Evolutionary conservation across 2,329 filamentous ascomycete genomes (phyloP).

Genomic region (Trichoderma sp.): DNA sequence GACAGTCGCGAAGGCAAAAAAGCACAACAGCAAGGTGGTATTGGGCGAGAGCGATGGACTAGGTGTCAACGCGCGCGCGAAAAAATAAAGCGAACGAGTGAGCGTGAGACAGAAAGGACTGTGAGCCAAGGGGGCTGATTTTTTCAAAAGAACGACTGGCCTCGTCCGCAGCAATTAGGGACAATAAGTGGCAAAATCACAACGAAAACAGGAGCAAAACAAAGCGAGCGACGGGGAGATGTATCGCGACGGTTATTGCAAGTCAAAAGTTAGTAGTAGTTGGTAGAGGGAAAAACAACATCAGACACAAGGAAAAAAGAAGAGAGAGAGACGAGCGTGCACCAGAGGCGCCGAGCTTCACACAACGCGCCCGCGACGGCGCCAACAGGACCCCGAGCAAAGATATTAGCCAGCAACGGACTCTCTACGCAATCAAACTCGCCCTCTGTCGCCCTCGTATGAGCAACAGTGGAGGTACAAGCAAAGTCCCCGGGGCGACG

Average conservation of each 20-base stretch:
- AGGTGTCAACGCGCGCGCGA: background rate
- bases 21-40: background rate
- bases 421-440: background rate
- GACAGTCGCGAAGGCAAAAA: slow-evolving; percentile 1
- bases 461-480: background rate
- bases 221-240: slow-evolving; percentile 1
- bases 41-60: background rate
- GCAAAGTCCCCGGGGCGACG: background rate
- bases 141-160: background rate
- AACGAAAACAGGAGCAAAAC: background rate
- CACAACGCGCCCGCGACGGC: slow-evolving; percentile 2
- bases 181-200: background rate
- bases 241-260: background rate
- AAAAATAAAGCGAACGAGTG: background rate
- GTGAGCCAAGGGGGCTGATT: slow-evolving; percentile 2
- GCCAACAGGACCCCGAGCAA: background rate
- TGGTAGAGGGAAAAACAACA: background rate
- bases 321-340: background rate
- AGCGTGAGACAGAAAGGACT: background rate
- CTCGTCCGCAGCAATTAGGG: background rate
- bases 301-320: background rate
- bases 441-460: background rate
- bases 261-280: background rate
- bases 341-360: background rate
- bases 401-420: background rate